Conservation (phyloP, 106 monocot genomes). For the Xerophyta viscosa region DNA sequence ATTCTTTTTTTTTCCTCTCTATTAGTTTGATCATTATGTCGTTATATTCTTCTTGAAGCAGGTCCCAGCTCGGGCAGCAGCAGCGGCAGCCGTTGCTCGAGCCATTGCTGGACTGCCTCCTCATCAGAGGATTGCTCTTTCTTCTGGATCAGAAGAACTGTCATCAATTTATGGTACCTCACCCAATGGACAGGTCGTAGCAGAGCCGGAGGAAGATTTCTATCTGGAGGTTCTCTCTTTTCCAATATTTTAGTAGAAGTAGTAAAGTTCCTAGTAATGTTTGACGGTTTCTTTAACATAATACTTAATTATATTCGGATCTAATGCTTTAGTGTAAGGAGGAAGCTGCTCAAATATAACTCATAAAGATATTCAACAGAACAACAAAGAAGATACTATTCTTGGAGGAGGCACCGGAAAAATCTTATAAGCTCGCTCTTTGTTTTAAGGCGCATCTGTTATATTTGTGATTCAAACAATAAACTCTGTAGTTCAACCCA, state of each 20-base stretch:
- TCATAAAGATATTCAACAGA: no score
- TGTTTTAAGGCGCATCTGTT: no score
- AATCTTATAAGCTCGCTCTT: no score
- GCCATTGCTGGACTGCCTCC: constrained; percentile 90
- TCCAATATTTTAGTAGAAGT: background rate
- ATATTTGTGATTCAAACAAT: no score
- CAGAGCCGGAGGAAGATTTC: constrained; percentile 82
- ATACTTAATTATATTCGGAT: no score
- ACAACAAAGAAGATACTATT: no score
- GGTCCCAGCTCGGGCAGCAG: constrained; percentile 95
- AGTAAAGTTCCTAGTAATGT: no score
- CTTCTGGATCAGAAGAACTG: constrained; percentile 69
- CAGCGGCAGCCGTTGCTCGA: constrained; percentile 89
- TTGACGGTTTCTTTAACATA: no score
- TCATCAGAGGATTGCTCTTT: constrained; percentile 62
- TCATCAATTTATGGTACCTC: constrained; percentile 60
- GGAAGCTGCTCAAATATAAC: no score
- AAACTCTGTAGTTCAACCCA: no score
- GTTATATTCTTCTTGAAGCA: constrained; percentile 17
- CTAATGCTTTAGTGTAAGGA: no score
- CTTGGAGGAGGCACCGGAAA: no score
- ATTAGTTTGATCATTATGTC: constrained; percentile 4
- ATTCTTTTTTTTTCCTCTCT: background rate
- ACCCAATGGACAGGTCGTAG: constrained; percentile 31
- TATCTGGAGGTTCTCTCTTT: constrained; percentile 65